Evolutionary conservation across 441 rosid genomes (phyloP), one percentile per base, ranked within the genome.

Genomic region (Syzygium malaccense): DNA sequence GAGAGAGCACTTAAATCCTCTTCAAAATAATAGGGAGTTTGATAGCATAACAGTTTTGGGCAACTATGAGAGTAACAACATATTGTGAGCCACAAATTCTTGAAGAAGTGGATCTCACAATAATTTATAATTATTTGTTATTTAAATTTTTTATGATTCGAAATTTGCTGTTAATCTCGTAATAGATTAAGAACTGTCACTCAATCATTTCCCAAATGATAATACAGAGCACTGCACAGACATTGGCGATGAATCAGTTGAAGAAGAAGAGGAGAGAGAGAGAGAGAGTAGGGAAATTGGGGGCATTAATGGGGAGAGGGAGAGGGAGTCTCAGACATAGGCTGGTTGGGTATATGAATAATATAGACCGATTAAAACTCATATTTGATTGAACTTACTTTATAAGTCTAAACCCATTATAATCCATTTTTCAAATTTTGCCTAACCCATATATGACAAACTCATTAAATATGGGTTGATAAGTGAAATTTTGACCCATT

Each of bases 161-260:
- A 1, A 1, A 45, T 45, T 45, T 45, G 48, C 48, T 45, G 48
- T 45, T 45, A 45, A 45, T 41, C 45, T 41, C 8, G 7, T 1
- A 41, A 7, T 41, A 41, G 1, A 41, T 41, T 41, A 41, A 7
- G 9, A 45, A 1, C 48, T 1, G 2, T 45, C 9, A 1, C 2
- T 45, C 2, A 45, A 45, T 45, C 48, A 7, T 8, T 45, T 45
- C 48, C 8, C 10, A 45, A 45, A 45, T 45, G 9, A 28, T 14
- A 0, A 0, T 28, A 0, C 32, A 60, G 33, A 28, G 18, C 33
- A 3, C 32, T 6, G 33, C 32, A 60, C 17, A 17, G 17, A 60
- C 18, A 30, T 60, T 14, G 33, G 33, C 32, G 4, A 60, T 60
- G 15, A 14, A 0, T 28, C 6, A 60, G 17, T 60, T 60, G 66